Percentiles rank a stretch among this genome's conserved stretches.
phyloP scores from a whole-genome alignment of 768 basidiomycete genomes.

The Mycena rebaudengoi region DNA sequence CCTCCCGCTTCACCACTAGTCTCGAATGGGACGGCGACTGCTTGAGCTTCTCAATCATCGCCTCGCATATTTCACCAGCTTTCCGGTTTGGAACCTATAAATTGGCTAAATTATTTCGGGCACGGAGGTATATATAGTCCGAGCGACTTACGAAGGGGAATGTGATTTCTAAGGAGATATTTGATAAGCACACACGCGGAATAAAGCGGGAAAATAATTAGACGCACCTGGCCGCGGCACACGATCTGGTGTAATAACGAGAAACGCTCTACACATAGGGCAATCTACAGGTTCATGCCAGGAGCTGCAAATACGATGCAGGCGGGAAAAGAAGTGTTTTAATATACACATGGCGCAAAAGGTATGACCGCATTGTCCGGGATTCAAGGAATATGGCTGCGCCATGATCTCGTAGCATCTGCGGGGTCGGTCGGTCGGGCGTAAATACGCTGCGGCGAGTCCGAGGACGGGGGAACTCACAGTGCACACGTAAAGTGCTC shows the following conservation, averaged over 20 bases:
- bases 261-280: slow-evolving; percentile 67
- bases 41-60: slow-evolving; percentile 59
- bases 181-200: too few relatives aligned
- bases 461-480: slow-evolving; percentile 46
- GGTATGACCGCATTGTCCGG: slow-evolving; percentile 69
- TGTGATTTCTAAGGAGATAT: slow-evolving; percentile 45
- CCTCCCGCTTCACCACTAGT: slow-evolving; percentile 52
- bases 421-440: slow-evolving; percentile 3
- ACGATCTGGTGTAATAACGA: slow-evolving; percentile 60
- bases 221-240: slow-evolving; percentile 51
- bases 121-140: too few relatives aligned
- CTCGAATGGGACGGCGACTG: slow-evolving; percentile 40
- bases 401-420: slow-evolving; percentile 77
- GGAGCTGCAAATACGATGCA: slow-evolving; percentile 67
- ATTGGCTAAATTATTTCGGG: neutral
- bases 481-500: slow-evolving; percentile 72
- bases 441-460: slow-evolving; percentile 8
- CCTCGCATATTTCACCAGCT: slow-evolving; percentile 58
- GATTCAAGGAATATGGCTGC: slow-evolving; percentile 63
- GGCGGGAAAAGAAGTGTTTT: slow-evolving; percentile 73
- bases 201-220: neutral
- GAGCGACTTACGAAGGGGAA: slow-evolving; percentile 63
- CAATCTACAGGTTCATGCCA: slow-evolving; percentile 78
- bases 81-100: slow-evolving; percentile 59
- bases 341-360: slow-evolving; percentile 74